Evolutionary conservation across 352 stramenopile genomes (phyloP).

Genomic region (Phytophthora crassamura): DNA sequence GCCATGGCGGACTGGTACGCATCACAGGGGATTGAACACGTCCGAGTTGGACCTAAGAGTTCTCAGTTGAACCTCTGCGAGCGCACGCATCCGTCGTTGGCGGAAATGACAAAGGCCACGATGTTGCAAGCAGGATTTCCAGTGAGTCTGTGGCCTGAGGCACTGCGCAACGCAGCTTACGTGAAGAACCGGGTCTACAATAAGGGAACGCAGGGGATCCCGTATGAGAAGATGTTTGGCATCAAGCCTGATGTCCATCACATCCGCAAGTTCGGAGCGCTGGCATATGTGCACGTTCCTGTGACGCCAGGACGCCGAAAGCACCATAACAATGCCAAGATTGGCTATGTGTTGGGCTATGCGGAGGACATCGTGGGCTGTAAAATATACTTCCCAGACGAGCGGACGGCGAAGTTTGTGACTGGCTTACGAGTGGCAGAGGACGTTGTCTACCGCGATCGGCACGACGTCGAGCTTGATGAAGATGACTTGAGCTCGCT

Average conservation of each 20-base stretch:
- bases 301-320: constrained; percentile 3
- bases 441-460: constrained; percentile 11
- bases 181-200: constrained; percentile 19
- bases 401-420: constrained; percentile 7
- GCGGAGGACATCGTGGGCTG: constrained; percentile 17
- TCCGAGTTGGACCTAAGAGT: constrained; percentile 3
- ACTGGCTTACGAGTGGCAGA: constrained; percentile 10
- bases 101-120: constrained; percentile 9
- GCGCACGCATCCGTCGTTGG: constrained; percentile 6
- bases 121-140: constrained; percentile 15
- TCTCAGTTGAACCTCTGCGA: constrained; percentile 19
- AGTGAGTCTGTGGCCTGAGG: constrained; percentile 8
- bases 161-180: constrained; percentile 10
- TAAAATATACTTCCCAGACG: no score
- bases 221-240: constrained; percentile 22
- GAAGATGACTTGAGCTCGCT: constrained; percentile 1
- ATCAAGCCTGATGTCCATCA: constrained; percentile 14
- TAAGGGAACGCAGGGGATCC: constrained; percentile 8
- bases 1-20: constrained; percentile 13
- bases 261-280: constrained; percentile 16
- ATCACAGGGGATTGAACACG: constrained; percentile 9
- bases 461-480: constrained; percentile 1
- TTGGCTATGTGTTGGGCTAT: constrained; percentile 20
- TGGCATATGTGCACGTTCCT: constrained; percentile 15
- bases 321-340: constrained; percentile 10